Conservation (phyloP, 202 grass and related monocot genomes). For the Dendrocalamus latiflorus region DNA sequence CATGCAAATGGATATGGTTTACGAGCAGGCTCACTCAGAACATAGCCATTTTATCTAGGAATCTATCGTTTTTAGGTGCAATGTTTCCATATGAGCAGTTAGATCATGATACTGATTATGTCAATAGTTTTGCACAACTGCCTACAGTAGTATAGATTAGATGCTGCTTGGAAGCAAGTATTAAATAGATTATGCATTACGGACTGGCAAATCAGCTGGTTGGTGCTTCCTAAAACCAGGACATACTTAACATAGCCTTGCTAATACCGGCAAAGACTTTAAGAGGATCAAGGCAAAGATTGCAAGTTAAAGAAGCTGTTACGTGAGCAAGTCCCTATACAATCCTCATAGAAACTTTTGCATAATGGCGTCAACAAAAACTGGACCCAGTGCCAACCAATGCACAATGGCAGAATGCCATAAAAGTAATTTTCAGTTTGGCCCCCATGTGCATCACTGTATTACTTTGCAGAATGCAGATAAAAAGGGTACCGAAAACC, state of each 20-base stretch:
- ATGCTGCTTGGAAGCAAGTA: constrained; percentile 14
- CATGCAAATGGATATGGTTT: no score
- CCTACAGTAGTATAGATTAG: background rate
- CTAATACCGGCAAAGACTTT: constrained; percentile 41
- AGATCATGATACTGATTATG: background rate
- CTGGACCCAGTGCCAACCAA: constrained; percentile 9
- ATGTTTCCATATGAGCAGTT: no score
- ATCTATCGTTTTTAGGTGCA: background rate
- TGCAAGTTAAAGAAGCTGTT: constrained; percentile 42
- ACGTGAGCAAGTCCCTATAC: constrained; percentile 26
- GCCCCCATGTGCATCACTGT: constrained; percentile 36
- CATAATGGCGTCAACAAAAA: constrained; percentile 31
- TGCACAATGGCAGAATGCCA: background rate
- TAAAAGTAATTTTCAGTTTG: constrained; percentile 33
- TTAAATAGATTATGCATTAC: background rate
- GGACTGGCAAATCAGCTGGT: background rate
- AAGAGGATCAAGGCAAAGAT: constrained; percentile 11
- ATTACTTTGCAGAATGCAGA: constrained; percentile 34
- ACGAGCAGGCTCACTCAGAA: background rate
- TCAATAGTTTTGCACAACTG: background rate
- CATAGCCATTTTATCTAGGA: background rate
- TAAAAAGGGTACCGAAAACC: constrained; percentile 23
- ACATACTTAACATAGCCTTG: constrained; percentile 4
- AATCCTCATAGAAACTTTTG: background rate
- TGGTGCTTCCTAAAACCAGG: constrained; percentile 9